phyloP scores from a whole-genome alignment of 495 filamentous ascomycete species.

The Trichoderma erinaceum region DNA sequence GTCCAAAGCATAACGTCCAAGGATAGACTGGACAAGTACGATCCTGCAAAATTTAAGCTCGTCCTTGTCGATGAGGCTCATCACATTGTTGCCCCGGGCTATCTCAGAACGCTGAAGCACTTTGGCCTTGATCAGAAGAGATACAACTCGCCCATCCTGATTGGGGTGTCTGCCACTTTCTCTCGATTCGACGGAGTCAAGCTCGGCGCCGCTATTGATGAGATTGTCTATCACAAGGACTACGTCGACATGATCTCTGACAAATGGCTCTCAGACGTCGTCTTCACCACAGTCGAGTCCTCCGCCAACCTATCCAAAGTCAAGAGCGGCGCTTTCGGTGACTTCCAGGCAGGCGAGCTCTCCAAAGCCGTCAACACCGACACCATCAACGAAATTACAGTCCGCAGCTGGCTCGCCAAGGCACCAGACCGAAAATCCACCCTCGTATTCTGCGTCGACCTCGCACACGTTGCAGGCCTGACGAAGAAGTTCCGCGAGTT shows the following conservation, averaged over 20 bases:
- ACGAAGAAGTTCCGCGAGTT: slow-evolving; percentile 67
- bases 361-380: slow-evolving; percentile 74
- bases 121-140: slow-evolving; percentile 59
- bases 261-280: slow-evolving; percentile 72
- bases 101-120: slow-evolving; percentile 64
- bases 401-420: slow-evolving; percentile 76
- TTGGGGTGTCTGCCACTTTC: slow-evolving; percentile 92
- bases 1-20: slow-evolving; percentile 70
- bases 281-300: slow-evolving; percentile 88
- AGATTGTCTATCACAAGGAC: slow-evolving; percentile 96
- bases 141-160: slow-evolving; percentile 58
- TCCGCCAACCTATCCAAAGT: slow-evolving; percentile 70
- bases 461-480: slow-evolving; percentile 67
- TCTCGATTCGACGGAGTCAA: slow-evolving; percentile 83
- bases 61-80: slow-evolving; percentile 97
- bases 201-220: slow-evolving; percentile 82
- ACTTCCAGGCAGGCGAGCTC: slow-evolving; percentile 69
- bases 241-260: slow-evolving; percentile 95
- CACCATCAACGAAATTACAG: slow-evolving; percentile 70
- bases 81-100: slow-evolving; percentile 82
- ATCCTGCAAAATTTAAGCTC: slow-evolving; percentile 76
- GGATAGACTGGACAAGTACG: slow-evolving; percentile 72
- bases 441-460: slow-evolving; percentile 86
- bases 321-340: slow-evolving; percentile 57
- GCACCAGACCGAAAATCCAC: slow-evolving; percentile 72